A percentile compares a stretch with the other conserved stretches of the same genome.
These are phyloP conservation scores for Nicotiana tomentosiformis DNA, from an alignment of 257 asterid species.

Conservation along the genomic window DNA sequence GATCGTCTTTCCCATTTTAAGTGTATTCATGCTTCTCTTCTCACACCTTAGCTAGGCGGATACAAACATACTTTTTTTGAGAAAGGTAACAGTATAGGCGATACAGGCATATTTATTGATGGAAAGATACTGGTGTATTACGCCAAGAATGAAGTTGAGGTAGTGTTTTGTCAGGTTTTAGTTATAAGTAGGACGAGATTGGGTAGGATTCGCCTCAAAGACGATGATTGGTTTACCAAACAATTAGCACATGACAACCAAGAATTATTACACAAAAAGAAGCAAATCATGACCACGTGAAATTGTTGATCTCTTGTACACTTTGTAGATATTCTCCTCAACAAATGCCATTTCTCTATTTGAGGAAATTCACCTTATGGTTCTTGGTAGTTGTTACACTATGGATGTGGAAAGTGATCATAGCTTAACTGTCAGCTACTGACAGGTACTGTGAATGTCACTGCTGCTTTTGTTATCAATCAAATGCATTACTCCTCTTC, in stretches of 20 bases:
- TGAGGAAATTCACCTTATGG: background rate
- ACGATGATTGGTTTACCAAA: background rate
- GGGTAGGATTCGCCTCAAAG: background rate
- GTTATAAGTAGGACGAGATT: background rate
- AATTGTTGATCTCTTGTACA: background rate
- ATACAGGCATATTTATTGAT: background rate
- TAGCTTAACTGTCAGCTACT: background rate
- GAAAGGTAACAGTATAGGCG: no score
- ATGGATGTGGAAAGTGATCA: background rate
- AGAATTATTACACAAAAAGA: background rate
- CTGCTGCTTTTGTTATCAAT: background rate
- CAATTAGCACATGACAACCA: background rate
- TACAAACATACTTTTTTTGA: background rate
- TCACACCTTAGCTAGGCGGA: slow-evolving; percentile 42
- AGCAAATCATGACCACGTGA: background rate
- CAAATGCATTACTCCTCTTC: background rate
- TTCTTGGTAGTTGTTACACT: background rate
- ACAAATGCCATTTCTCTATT: background rate
- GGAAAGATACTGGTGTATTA: slow-evolving; percentile 9
- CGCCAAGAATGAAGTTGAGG: background rate
- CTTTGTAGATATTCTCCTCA: background rate
- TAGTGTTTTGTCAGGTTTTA: background rate
- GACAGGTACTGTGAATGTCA: background rate
- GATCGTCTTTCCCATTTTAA: slow-evolving; percentile 55
- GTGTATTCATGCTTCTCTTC: slow-evolving; percentile 41